Evolutionary conservation across 495 filamentous ascomycete genomes (phyloP).

Genomic region (Aspergillus haitiensis): DNA sequence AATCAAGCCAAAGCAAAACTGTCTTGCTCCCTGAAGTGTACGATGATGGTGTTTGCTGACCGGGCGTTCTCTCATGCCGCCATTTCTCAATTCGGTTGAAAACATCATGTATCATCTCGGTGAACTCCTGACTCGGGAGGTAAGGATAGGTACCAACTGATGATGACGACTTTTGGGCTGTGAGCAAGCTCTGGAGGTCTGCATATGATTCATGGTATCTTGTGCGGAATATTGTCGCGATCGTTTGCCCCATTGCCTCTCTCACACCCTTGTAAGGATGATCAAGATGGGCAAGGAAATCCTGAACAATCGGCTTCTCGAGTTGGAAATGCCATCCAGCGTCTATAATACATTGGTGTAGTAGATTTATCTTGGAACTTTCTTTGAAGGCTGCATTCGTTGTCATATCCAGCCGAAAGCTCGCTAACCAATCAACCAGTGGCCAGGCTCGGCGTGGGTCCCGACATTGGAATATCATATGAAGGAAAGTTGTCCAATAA

Average conservation of each 20-base stretch:
- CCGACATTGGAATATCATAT: conserved; percentile 77
- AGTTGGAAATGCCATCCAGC: conserved; percentile 95
- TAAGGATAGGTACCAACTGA: conserved; percentile 88
- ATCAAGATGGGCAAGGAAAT: conserved; percentile 89
- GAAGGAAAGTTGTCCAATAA: conserved; percentile 93
- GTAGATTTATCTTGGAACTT: conserved; percentile 88
- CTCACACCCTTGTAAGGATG: conserved; percentile 97
- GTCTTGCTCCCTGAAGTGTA: conserved; percentile 98
- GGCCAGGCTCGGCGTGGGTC: conserved; percentile 88
- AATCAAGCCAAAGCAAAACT: conserved; percentile 91
- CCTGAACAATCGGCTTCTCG: conserved; percentile 84
- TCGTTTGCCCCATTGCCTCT: conserved; percentile 87
- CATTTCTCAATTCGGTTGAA: conserved; percentile 83
- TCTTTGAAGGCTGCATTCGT: conserved; percentile 99
- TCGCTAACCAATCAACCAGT: conserved; percentile 76
- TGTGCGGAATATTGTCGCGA: conserved; percentile 84
- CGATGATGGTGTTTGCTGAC: conserved; percentile 87
- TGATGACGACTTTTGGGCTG: conserved; percentile 72
- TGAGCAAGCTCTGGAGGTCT: conserved; percentile 70
- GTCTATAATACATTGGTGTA: conserved; percentile 85
- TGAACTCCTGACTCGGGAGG: conserved; percentile 70
- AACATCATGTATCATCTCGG: conserved; percentile 67
- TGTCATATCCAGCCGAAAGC: conserved; percentile 87
- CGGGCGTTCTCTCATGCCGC: conserved; percentile 79
- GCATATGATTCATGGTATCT: conserved; percentile 90